phyloP scores from a whole-genome alignment of 2,329 filamentous ascomycete species.

The Dothiorella sarmentorum region DNA sequence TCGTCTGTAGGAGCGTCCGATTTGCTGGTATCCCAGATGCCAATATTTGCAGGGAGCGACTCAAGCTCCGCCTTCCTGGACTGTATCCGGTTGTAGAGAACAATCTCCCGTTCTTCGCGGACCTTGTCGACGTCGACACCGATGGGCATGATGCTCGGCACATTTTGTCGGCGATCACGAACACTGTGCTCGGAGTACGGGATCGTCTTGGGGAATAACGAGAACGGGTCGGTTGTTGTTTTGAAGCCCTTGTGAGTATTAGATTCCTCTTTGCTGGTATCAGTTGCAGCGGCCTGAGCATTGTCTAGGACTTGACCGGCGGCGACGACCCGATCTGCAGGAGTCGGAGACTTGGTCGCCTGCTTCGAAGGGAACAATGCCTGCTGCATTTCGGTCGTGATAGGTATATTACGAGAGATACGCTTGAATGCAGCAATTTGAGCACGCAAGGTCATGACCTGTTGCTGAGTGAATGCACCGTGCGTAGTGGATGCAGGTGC shows the following conservation, averaged over 20 bases:
- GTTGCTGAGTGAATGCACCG: slow-evolving; percentile 65
- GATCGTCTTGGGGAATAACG: slow-evolving; percentile 56
- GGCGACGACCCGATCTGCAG: slow-evolving; percentile 40
- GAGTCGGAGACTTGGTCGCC: slow-evolving; percentile 46
- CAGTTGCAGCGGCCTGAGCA: slow-evolving; percentile 39
- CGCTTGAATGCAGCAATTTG: slow-evolving; percentile 92
- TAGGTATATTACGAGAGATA: slow-evolving; percentile 79
- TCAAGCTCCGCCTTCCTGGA: slow-evolving; percentile 82
- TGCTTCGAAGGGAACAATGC: slow-evolving; percentile 74
- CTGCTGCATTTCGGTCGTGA: slow-evolving; percentile 76
- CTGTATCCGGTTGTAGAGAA: slow-evolving; percentile 85
- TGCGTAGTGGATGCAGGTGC: slow-evolving; percentile 26
- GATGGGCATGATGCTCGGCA: slow-evolving; percentile 83
- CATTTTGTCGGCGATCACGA: slow-evolving; percentile 71
- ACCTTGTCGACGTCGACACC: slow-evolving; percentile 85
- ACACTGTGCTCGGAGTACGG: slow-evolving; percentile 76
- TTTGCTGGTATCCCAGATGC: slow-evolving; percentile 74
- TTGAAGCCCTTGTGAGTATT: slow-evolving; percentile 53
- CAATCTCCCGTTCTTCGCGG: slow-evolving; percentile 80
- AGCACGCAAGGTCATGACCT: slow-evolving; percentile 72
- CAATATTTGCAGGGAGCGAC: slow-evolving; percentile 77
- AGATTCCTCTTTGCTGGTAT: slow-evolving; percentile 37
- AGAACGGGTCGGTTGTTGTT: slow-evolving; percentile 51
- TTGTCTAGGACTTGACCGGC: slow-evolving; percentile 52
- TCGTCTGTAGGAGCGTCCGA: slow-evolving; percentile 69